Conservation (phyloP, 2,329 filamentous ascomycete genomes). For the Ascochyta clinopodiicola region DNA sequence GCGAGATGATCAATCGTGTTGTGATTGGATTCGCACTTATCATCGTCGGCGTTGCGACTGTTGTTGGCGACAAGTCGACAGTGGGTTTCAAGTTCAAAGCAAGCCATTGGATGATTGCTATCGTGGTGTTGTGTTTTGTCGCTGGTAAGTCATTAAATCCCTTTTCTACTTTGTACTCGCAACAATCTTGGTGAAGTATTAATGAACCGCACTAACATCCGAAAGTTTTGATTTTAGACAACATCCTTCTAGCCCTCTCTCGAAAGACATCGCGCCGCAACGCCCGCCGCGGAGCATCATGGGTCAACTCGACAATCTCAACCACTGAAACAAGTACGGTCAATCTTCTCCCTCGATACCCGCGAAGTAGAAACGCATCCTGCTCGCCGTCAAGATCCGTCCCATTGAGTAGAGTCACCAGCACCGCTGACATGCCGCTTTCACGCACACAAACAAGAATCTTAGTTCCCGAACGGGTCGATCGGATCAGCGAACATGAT, state of each 20-base stretch:
- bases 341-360: neutral
- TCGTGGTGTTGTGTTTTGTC: constrained; percentile 29
- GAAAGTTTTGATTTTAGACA: constrained; percentile 25
- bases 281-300: constrained; percentile 12
- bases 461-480: neutral
- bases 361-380: neutral
- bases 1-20: constrained; percentile 36
- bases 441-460: neutral
- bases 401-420: constrained; percentile 5
- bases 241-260: constrained; percentile 20
- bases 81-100: constrained; percentile 32
- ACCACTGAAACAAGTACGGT: constrained; percentile 4
- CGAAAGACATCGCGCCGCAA: constrained; percentile 16
- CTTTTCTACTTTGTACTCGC: neutral
- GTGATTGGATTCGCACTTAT: constrained; percentile 30
- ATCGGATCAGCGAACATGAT: neutral
- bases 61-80: constrained; percentile 26
- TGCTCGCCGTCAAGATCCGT: constrained; percentile 3
- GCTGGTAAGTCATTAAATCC: constrained; percentile 15
- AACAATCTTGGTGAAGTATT: neutral
- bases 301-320: constrained; percentile 11
- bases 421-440: neutral
- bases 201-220: neutral
- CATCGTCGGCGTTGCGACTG: constrained; percentile 26
- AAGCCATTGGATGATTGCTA: constrained; percentile 32